A percentile compares a stretch with the other conserved stretches of the same genome.
Evolutionary conservation across 2,329 filamentous ascomycete species (phyloP).

Genomic region (Talaromyces sp.): DNA sequence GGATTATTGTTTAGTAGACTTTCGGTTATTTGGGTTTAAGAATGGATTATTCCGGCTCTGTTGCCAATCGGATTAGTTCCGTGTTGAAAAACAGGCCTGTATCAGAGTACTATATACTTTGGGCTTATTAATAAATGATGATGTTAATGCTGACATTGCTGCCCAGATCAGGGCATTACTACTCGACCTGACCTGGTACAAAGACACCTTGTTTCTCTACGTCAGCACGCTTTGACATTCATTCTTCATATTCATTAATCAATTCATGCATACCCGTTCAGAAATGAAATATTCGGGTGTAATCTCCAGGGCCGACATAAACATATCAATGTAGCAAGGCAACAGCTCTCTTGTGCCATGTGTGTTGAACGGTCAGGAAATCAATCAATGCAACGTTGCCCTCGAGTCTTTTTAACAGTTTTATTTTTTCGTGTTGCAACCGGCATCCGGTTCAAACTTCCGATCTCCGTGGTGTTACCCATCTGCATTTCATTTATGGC

Average conservation of each 20-base stretch:
- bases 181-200: neutral
- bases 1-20: neutral
- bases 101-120: too few species aligned
- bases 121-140: neutral
- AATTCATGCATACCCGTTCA: neutral
- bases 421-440: neutral
- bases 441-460: neutral
- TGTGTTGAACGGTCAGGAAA: neutral
- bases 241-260: neutral
- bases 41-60: neutral
- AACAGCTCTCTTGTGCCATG: neutral
- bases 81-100: neutral
- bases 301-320: neutral
- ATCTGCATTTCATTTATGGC: neutral
- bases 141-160: neutral
- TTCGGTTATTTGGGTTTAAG: neutral
- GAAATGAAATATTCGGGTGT: neutral
- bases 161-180: neutral
- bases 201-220: neutral
- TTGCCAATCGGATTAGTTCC: neutral
- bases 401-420: neutral
- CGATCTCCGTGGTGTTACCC: neutral
- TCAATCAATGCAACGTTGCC: neutral
- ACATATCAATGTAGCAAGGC: neutral
- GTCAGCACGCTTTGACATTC: neutral